Conservation (phyloP, 2,329 filamentous ascomycete species). For the Penicillium carneum region DNA sequence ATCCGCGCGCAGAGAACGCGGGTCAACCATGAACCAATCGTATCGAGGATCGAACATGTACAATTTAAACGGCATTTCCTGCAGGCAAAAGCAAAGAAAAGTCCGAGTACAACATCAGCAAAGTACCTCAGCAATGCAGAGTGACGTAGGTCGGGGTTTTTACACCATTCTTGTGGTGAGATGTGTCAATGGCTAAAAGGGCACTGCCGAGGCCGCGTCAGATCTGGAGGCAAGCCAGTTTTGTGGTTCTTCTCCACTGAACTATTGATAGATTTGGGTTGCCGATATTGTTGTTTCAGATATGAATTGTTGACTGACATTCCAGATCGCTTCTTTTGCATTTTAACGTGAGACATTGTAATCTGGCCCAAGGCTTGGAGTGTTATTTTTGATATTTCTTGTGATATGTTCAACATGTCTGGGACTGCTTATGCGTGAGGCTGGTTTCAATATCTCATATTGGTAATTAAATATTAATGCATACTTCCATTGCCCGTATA, state of each 20-base stretch:
- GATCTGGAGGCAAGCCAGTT: conserved; percentile 24
- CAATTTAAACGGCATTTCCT: conserved; percentile 3
- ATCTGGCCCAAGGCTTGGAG: background rate
- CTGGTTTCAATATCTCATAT: background rate
- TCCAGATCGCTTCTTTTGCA: conserved; percentile 19
- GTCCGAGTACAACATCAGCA: background rate
- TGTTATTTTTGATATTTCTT: conserved; percentile 14
- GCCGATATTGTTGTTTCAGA: conserved; percentile 26
- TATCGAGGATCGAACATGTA: conserved; percentile 1
- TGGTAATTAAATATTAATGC: background rate
- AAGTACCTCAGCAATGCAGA: background rate
- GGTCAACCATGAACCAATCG: conserved; percentile 3
- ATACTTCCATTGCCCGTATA: background rate
- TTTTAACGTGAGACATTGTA: conserved; percentile 14
- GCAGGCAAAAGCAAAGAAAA: background rate
- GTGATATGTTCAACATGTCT: background rate
- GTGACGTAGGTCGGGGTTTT: conserved; percentile 8
- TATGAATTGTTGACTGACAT: conserved; percentile 10
- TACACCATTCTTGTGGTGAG: background rate
- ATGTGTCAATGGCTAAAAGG: conserved; percentile 1
- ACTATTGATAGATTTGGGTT: conserved; percentile 29
- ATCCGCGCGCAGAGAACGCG: conserved; percentile 1
- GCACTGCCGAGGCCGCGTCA: conserved; percentile 28
- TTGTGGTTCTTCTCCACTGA: conserved; percentile 23
- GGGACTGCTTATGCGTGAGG: background rate